phyloP scores from a whole-genome alignment of 129 eudicot species.

The Pittosporum tobira region DNA sequence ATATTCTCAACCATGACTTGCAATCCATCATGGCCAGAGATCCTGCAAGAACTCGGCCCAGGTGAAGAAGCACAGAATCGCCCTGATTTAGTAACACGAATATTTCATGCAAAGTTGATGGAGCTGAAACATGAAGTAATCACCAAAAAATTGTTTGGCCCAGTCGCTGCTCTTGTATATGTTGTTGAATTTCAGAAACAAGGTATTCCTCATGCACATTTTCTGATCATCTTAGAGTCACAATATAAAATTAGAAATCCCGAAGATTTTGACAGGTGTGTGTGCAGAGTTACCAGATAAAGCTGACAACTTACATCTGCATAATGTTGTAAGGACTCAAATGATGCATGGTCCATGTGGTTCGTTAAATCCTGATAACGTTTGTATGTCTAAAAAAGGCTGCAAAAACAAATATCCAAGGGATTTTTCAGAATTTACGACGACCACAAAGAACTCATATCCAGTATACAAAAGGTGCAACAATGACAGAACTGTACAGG shows the following conservation, averaged over 20 bases:
- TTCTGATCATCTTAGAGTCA: background rate
- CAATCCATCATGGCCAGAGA: slow-evolving; percentile 5
- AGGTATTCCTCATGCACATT: slow-evolving; percentile 8
- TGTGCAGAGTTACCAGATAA: slow-evolving; percentile 3
- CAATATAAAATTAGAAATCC: background rate
- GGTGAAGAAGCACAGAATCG: slow-evolving; percentile 10
- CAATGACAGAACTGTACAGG: background rate
- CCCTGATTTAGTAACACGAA: slow-evolving; percentile 4
- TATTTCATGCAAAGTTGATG: slow-evolving; percentile 9
- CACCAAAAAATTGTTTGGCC: slow-evolving; percentile 6
- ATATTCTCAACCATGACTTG: slow-evolving; percentile 18
- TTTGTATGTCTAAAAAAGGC: background rate
- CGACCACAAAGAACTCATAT: background rate
- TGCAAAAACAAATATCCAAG: background rate
- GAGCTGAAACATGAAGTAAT: background rate
- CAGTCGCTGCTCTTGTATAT: background rate
- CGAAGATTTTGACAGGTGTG: background rate
- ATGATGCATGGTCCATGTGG: background rate
- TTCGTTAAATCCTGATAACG: background rate
- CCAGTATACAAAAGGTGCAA: background rate
- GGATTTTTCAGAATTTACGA: background rate
- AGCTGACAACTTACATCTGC: background rate
- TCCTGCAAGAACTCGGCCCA: background rate
- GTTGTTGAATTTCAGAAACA: slow-evolving; percentile 20
- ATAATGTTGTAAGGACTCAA: background rate